Evolutionary conservation across 441 rosid species (phyloP).

Genomic region (Corymbia calophylla): DNA sequence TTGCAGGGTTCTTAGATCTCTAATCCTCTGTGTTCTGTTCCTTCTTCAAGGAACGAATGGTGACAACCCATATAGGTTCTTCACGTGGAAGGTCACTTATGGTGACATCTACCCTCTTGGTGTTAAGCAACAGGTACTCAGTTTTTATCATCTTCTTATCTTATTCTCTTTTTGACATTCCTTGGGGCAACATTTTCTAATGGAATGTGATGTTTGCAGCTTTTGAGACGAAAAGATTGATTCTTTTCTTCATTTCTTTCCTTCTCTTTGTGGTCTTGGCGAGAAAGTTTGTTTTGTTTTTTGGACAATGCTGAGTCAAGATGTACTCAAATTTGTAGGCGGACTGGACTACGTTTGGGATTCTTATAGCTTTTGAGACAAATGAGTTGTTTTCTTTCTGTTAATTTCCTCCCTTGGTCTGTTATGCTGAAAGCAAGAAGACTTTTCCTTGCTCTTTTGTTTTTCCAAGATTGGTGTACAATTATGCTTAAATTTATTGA

Average conservation of each 20-base stretch:
- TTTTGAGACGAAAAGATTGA: background rate
- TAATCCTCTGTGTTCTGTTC: conserved; percentile 28
- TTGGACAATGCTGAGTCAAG: background rate
- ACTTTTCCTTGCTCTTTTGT: background rate
- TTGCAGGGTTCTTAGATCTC: conserved; percentile 13
- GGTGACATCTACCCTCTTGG: conserved; percentile 86
- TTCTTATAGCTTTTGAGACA: background rate
- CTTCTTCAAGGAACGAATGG: conserved; percentile 39
- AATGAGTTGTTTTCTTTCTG: background rate
- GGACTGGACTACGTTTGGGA: background rate
- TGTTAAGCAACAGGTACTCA: conserved; percentile 58
- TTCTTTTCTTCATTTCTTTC: background rate
- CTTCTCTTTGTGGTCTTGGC: background rate
- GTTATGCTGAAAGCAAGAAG: background rate
- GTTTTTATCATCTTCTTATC: too few relatives aligned
- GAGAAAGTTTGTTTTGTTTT: background rate
- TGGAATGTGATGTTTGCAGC: background rate
- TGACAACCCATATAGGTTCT: conserved; percentile 76
- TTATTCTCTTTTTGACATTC: too few relatives aligned
- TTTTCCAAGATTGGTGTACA: background rate
- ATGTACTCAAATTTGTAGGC: too few relatives aligned
- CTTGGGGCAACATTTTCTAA: background rate
- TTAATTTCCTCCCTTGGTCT: background rate
- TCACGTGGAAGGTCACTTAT: conserved; percentile 76
- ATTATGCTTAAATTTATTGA: background rate